phyloP scores from a whole-genome alignment of 176 grass and related monocot species.

The Avena atlantica region DNA sequence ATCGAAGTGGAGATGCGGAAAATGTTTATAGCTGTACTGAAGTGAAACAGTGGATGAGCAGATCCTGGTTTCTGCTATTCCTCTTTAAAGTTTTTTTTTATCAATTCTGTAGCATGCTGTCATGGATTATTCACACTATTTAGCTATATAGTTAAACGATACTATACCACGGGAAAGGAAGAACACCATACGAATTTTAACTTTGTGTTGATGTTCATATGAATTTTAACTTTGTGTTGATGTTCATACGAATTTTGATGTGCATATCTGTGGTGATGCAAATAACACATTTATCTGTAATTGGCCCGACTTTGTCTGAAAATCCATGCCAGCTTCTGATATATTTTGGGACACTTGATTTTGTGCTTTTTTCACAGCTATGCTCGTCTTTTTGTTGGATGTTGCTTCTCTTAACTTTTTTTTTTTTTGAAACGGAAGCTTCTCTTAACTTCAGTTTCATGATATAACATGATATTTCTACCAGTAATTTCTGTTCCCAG shows the following conservation, averaged over 20 bases:
- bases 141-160: background rate
- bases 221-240: background rate
- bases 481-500: background rate
- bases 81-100: background rate
- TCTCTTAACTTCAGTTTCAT: background rate
- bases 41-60: slow-evolving; percentile 17
- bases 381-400: background rate
- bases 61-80: background rate
- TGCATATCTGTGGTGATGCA: background rate
- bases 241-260: background rate
- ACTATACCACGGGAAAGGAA: background rate
- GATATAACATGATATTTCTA: background rate
- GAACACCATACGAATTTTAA: background rate
- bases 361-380: background rate
- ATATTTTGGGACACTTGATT: background rate
- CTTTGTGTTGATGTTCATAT: background rate
- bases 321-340: background rate
- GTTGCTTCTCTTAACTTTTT: background rate
- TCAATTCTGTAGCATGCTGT: background rate
- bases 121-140: slow-evolving; percentile 1
- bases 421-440: too few species aligned
- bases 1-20: background rate
- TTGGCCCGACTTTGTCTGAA: background rate
- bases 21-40: background rate
- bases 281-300: background rate